These are phyloP conservation scores for Penicillium thymicola DNA, from an alignment of 2,329 filamentous ascomycete species.

Conservation along the genomic window DNA sequence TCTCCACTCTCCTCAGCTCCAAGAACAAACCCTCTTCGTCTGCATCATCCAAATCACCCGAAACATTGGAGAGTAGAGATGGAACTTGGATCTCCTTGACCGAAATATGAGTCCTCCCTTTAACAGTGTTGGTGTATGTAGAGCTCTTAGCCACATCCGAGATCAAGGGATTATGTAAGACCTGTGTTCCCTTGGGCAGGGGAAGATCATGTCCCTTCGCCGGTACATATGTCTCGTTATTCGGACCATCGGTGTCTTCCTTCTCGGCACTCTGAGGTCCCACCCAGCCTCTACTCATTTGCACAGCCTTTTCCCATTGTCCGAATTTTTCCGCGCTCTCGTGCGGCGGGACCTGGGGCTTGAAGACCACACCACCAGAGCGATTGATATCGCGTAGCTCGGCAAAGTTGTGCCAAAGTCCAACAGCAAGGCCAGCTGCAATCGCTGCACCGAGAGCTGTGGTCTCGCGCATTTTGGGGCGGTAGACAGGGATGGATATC, in stretches of 20 bases:
- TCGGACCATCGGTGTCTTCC: not conserved
- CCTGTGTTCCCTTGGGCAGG: not conserved
- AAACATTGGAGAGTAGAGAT: conserved; percentile 10
- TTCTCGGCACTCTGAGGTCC: conserved; percentile 6
- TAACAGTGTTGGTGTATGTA: not conserved
- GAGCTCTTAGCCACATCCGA: conserved; percentile 12
- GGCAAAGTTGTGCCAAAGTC: conserved; percentile 71
- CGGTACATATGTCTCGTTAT: not conserved
- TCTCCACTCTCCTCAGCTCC: conserved; percentile 36
- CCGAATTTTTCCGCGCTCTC: conserved; percentile 59
- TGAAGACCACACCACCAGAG: conserved; percentile 66
- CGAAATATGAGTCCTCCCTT: conserved; percentile 7
- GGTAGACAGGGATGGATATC: conserved; percentile 76
- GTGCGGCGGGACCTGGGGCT: conserved; percentile 56
- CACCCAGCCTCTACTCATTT: conserved; percentile 70
- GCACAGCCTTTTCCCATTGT: conserved; percentile 70
- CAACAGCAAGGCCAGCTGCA: conserved; percentile 76
- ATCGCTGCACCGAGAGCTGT: conserved; percentile 86
- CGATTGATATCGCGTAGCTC: conserved; percentile 72
- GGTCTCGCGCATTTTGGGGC: conserved; percentile 85
- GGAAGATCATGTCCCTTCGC: not conserved
- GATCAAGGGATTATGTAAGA: not conserved
- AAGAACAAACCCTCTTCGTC: conserved; percentile 38
- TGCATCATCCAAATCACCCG: conserved; percentile 30
- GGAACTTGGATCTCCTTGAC: conserved; percentile 17